Conservation (phyloP, 1,139 yeast species). For the Taphrina confusa region DNA sequence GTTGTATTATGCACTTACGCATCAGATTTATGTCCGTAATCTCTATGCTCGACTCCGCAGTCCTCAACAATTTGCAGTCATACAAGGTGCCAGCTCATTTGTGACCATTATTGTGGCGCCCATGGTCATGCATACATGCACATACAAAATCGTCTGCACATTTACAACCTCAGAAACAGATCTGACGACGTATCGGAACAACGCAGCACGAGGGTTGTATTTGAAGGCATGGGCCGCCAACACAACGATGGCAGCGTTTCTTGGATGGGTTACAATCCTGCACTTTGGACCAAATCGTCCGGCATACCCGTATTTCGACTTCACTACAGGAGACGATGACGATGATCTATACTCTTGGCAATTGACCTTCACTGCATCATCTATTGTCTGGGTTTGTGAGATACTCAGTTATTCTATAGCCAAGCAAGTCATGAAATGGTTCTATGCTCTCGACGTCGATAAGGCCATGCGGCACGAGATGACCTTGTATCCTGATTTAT, state of each 20-base stretch:
- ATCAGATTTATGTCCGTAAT: constrained; percentile 38
- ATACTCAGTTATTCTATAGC: constrained; percentile 14
- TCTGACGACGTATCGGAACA: constrained; percentile 27
- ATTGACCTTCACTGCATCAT: constrained; percentile 29
- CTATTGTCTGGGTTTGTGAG: constrained; percentile 28
- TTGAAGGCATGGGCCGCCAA: constrained; percentile 38
- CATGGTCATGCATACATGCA: constrained; percentile 33
- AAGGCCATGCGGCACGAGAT: constrained; percentile 22
- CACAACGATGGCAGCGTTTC: constrained; percentile 38
- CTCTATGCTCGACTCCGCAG: constrained; percentile 38
- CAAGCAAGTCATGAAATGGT: constrained; percentile 50
- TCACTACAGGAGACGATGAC: background rate
- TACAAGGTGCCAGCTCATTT: constrained; percentile 37
- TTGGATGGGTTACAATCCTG: constrained; percentile 38
- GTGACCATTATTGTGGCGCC: constrained; percentile 36
- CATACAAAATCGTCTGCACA: constrained; percentile 19
- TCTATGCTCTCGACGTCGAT: constrained; percentile 18
- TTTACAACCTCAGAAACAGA: constrained; percentile 16
- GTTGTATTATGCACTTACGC: constrained; percentile 37
- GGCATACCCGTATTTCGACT: constrained; percentile 32
- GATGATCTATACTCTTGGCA: constrained; percentile 29
- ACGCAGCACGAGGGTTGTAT: constrained; percentile 37
- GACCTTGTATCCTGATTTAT: constrained; percentile 22
- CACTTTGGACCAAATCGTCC: constrained; percentile 38
- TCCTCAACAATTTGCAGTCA: constrained; percentile 38